phyloP scores from a whole-genome alignment of 75 land plant species.

The Picea sitchensis region DNA sequence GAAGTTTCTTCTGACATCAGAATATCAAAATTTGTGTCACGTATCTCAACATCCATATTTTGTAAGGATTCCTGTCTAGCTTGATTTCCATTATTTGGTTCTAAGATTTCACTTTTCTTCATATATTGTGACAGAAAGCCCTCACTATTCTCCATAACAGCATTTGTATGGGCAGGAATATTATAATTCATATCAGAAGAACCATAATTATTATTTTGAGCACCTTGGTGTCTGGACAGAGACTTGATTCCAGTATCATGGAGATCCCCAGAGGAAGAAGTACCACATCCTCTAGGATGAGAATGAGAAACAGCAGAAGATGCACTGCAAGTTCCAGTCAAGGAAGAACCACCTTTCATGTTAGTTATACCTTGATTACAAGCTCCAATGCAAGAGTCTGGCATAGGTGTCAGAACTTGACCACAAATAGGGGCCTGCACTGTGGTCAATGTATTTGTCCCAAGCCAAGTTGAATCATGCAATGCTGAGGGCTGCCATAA shows the following conservation, averaged over 20 bases:
- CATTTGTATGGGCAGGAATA: background rate
- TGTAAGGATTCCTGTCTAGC: background rate
- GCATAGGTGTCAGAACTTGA: slow-evolving; percentile 2
- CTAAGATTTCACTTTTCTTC: background rate
- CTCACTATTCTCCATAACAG: background rate
- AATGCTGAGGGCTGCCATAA: background rate
- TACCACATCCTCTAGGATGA: too few relatives aligned
- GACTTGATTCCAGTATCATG: too few relatives aligned
- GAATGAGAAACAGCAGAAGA: too few relatives aligned
- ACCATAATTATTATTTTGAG: slow-evolving; percentile 1
- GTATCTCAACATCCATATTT: slow-evolving; percentile 6
- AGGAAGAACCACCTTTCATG: background rate
- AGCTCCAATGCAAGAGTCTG: slow-evolving; percentile 1
- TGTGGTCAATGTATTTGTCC: background rate
- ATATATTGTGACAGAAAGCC: background rate
- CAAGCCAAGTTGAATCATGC: background rate
- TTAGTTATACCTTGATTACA: slow-evolving; percentile 1
- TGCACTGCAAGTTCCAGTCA: too few relatives aligned
- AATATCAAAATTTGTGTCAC: background rate
- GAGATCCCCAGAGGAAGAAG: too few relatives aligned
- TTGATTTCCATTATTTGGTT: background rate
- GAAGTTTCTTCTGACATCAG: background rate
- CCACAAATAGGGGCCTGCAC: background rate
- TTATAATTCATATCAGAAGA: background rate
- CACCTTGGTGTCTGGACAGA: too few relatives aligned